Base-by-base conservation (phyloP, 257 asterid species). In the Marsdenia floribunda region DNA sequence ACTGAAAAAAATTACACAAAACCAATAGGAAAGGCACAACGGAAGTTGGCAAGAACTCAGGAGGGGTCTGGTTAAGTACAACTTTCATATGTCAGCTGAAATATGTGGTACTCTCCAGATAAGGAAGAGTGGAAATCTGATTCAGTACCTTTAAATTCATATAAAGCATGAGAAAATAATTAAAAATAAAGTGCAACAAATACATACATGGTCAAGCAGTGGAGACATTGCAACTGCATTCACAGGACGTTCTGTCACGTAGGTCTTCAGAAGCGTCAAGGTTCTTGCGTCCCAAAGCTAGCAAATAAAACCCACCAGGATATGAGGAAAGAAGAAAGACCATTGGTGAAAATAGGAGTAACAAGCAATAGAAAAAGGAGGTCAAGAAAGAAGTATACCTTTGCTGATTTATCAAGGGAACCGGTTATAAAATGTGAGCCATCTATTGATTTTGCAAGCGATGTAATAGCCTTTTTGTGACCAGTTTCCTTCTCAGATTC, bases 161-260 rank as follows among this genome's bases (percentile, higher is more conserved):
- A 65, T 16, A 65, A 37, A 68, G 54, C 46, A 60, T 10, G 71
- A 59, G 15, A 49, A 50, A 40, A 10, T 54, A 26, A 11, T 15
- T 64, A 22, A 24, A 70, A 52, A 29, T 59, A 13, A 58, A 9
- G 58, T 69, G 38, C n/a, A 26, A 70, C 52, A 47, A 53, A 60
- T 46, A 71, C 96, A 82, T 89, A 94, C 99, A 81, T 94, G 98
- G 73, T 92, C 82, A 52, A 92, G 95, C 76, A 92, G 88, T 0
- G 99, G 97, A 40, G 99, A 94, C 97, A 94, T 87, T 29, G 95
- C 74, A 71, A 94, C 99, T 13, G 97, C 99, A 85, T 94, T 94
- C 54, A 92, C 97, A 1, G 95, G 97, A 16, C 92, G 83, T 68
- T 83, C 96, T 33, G 97, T 88, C 35, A 68, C 83, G 74, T 94